These are phyloP conservation scores for Excoecaria agallocha DNA, from an alignment of 345 rosid species.

Conservation along the genomic window DNA sequence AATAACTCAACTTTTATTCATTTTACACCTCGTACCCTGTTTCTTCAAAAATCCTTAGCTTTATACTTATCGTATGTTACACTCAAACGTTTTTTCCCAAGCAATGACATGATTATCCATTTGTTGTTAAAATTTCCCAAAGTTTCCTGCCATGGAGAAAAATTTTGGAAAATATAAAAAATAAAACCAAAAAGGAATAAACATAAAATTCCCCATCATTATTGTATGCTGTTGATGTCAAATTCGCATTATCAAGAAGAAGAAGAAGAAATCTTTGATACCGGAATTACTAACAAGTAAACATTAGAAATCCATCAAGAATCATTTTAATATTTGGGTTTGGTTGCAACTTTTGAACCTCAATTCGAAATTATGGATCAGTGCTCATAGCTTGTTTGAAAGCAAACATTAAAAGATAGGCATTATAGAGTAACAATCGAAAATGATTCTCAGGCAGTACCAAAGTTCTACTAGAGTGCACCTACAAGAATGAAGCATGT, in stretches of 20 bases:
- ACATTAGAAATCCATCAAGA: too few relatives aligned
- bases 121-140: background rate
- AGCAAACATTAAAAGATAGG: background rate
- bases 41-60: background rate
- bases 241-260: too few relatives aligned
- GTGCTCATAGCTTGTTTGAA: background rate
- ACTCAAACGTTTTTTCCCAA: background rate
- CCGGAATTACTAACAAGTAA: too few relatives aligned
- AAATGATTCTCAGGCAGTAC: background rate
- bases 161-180: too few relatives aligned
- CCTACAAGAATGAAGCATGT: background rate
- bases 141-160: background rate
- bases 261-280: too few relatives aligned
- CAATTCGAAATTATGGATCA: background rate
- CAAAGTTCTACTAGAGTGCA: background rate
- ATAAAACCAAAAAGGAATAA: too few relatives aligned
- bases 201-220: too few relatives aligned
- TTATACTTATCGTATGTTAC: background rate
- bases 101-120: too few relatives aligned
- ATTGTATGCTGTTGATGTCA: too few relatives aligned
- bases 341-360: background rate
- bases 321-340: background rate
- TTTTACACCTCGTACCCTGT: background rate
- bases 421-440: background rate
- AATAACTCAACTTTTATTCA: background rate